These are phyloP conservation scores for Simplicillium sp. DNA, from an alignment of 2,329 filamentous ascomycete species.

Conservation along the genomic window DNA sequence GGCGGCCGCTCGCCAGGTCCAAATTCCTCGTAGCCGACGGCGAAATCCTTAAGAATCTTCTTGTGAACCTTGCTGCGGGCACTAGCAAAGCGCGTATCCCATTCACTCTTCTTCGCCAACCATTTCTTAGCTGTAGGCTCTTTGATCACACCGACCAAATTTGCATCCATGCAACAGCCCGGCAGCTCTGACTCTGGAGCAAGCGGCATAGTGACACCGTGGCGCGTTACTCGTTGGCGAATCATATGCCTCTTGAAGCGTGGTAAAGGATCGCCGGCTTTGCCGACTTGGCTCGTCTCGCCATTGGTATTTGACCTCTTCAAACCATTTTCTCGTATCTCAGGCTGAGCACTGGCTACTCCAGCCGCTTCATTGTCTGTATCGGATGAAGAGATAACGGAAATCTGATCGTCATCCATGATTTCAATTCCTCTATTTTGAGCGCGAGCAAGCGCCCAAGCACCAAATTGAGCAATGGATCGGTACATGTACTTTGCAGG, in stretches of 20 bases:
- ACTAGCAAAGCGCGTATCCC: slow-evolving; percentile 63
- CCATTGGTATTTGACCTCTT: neutral
- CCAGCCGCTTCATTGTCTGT: slow-evolving; percentile 9
- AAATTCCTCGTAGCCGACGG: slow-evolving; percentile 61
- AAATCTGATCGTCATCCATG: slow-evolving; percentile 66
- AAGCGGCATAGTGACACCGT: slow-evolving; percentile 65
- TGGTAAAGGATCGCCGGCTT: slow-evolving; percentile 75
- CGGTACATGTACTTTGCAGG: slow-evolving; percentile 96
- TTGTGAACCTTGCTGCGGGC: slow-evolving; percentile 65
- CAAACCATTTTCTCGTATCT: neutral
- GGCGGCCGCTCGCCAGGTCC: slow-evolving; percentile 68
- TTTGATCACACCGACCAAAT: slow-evolving; percentile 71
- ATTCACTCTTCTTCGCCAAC: slow-evolving; percentile 63
- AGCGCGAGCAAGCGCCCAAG: slow-evolving; percentile 78
- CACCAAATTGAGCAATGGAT: slow-evolving; percentile 84
- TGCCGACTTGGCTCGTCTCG: slow-evolving; percentile 51
- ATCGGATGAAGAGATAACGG: slow-evolving; percentile 57
- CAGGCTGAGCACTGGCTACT: neutral
- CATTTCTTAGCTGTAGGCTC: slow-evolving; percentile 72
- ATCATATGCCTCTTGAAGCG: slow-evolving; percentile 83
- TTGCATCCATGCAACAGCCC: slow-evolving; percentile 51
- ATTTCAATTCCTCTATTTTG: slow-evolving; percentile 77
- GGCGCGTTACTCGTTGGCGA: slow-evolving; percentile 71
- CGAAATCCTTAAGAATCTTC: slow-evolving; percentile 62
- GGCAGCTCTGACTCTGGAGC: slow-evolving; percentile 54